A percentile compares a stretch with the other conserved stretches of the same genome.
These are phyloP conservation scores for Ulvella scutata DNA, from an alignment of 139 green algal genomes.

Conservation along the genomic window DNA sequence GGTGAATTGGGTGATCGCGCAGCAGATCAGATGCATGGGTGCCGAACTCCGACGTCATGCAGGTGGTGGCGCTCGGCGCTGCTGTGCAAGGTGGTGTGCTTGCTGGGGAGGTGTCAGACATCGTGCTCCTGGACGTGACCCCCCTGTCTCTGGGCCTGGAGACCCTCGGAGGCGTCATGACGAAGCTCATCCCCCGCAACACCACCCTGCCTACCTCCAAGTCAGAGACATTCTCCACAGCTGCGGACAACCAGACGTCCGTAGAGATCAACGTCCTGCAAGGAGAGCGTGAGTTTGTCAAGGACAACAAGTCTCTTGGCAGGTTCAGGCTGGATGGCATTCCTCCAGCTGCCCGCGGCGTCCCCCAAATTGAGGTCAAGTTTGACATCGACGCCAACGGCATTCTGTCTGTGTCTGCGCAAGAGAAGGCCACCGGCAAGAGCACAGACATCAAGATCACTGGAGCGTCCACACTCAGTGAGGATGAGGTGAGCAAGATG, in stretches of 20 bases:
- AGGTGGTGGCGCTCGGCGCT: slow-evolving; percentile 86
- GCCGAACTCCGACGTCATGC: too few relatives aligned
- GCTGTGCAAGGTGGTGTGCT: slow-evolving; percentile 83
- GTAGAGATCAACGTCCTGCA: slow-evolving; percentile 99
- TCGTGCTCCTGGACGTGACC: slow-evolving; percentile 95
- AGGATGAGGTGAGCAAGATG: slow-evolving; percentile 88
- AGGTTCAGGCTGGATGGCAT: slow-evolving; percentile 95
- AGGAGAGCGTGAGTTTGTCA: slow-evolving; percentile 67
- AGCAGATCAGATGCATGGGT: too few relatives aligned
- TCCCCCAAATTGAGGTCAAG: slow-evolving; percentile 94
- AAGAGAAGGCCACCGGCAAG: slow-evolving; percentile 91
- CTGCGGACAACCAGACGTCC: slow-evolving; percentile 30
- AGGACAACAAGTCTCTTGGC: slow-evolving; percentile 94
- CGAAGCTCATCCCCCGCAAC: slow-evolving; percentile 93
- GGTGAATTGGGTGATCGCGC: too few relatives aligned
- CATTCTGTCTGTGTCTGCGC: slow-evolving; percentile 85
- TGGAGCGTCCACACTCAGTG: slow-evolving; percentile 53
- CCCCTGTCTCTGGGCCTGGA: slow-evolving; percentile 92
- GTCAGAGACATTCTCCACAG: slow-evolving; percentile 92
- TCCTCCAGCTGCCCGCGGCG: slow-evolving; percentile 80
- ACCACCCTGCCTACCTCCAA: slow-evolving; percentile 95
- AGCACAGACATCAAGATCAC: slow-evolving; percentile 98
- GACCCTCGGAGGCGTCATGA: slow-evolving; percentile 95
- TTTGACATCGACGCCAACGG: slow-evolving; percentile 99
- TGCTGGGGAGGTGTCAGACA: slow-evolving; percentile 75